Percentiles rank a stretch among this genome's conserved stretches.
These are phyloP conservation scores for Ophioceras dolichostomum DNA, from an alignment of 2,329 filamentous ascomycete genomes.

Conservation along the genomic window DNA sequence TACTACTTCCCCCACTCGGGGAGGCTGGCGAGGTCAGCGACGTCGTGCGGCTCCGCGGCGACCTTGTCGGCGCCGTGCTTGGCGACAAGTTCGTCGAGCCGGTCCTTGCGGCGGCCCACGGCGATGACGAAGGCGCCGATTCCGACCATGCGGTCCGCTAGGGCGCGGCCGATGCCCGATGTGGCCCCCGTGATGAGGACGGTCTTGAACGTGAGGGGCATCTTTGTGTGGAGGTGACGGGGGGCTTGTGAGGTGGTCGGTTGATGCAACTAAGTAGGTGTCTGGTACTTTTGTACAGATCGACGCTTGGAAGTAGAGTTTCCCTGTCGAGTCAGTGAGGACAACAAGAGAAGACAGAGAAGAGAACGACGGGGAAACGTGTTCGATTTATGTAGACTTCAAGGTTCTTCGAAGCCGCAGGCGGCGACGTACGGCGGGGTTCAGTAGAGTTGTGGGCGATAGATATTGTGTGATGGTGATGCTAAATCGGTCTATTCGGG, in stretches of 20 bases:
- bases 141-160: slow-evolving; percentile 27
- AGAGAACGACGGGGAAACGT: too few relatives aligned
- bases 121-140: slow-evolving; percentile 39
- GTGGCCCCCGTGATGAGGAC: slow-evolving; percentile 43
- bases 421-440: too few relatives aligned
- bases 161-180: slow-evolving; percentile 36
- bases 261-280: not conserved
- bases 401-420: too few relatives aligned
- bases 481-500: too few relatives aligned
- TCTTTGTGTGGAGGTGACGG: too few relatives aligned
- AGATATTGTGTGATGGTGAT: too few relatives aligned
- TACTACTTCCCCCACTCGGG: slow-evolving; percentile 26
- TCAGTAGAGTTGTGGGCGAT: too few relatives aligned
- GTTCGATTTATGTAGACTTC: too few relatives aligned
- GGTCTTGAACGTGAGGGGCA: slow-evolving; percentile 42
- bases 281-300: too few relatives aligned
- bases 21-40: slow-evolving; percentile 28
- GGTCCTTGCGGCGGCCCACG: slow-evolving; percentile 36
- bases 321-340: too few relatives aligned
- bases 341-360: too few relatives aligned
- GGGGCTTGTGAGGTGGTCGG: not conserved
- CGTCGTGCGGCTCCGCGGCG: slow-evolving; percentile 29
- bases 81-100: slow-evolving; percentile 32
- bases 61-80: slow-evolving; percentile 29
- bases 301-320: too few relatives aligned